Evolutionary conservation across 306 rosid genomes (phyloP), one percentile per base, ranked within the genome.

Genomic region (Amphicarpaea edgeworthii): DNA sequence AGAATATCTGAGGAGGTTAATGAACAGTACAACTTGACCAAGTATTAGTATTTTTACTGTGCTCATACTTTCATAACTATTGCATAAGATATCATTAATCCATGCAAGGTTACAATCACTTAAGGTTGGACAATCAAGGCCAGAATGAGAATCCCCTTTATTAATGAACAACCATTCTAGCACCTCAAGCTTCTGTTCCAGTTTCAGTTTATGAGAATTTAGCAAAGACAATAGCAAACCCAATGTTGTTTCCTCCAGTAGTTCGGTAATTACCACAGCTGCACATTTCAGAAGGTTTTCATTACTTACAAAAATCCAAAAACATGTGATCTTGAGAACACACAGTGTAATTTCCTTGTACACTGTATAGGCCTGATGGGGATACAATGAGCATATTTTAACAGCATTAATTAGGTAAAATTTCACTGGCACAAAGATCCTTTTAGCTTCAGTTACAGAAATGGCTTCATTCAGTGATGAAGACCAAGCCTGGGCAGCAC

Each of bases 381-480:
- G 97, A 85, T 83, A 94, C 59, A 88, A 78, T 75, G 87, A 79
- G 58, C 89, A 89, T 82, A 92, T 83, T 89, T 92, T 94, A 43
- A 85, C 85, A 41, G 95, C 93, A 85, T 85, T 94, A 58, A 90
- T 84, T 85, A 94, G 78, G 83, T 86, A 94, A 88, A 94, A 92
- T 77, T 88, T 94, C 64, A 92, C 87, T 15, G 98, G 98, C 81
- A 94, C 88, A 81, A 94, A 80, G 63, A 82, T 82, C 76, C 90
- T 89, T 81, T 92, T 91, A 64, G 97, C 98, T 75, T 88, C 98
- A 32, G 82, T 78, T 23, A 83, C 87, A 71, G 97, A 88, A 83
- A 94, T 75, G 58, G 78, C 19, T 70, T 86, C 93, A 30, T 83
- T 76, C 57, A 75, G 65, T 15, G 86, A 74, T 17, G 87, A 88